Base-by-base conservation (phyloP, 1,284 basidiomycete species). In the Peniophora sp. region DNA sequence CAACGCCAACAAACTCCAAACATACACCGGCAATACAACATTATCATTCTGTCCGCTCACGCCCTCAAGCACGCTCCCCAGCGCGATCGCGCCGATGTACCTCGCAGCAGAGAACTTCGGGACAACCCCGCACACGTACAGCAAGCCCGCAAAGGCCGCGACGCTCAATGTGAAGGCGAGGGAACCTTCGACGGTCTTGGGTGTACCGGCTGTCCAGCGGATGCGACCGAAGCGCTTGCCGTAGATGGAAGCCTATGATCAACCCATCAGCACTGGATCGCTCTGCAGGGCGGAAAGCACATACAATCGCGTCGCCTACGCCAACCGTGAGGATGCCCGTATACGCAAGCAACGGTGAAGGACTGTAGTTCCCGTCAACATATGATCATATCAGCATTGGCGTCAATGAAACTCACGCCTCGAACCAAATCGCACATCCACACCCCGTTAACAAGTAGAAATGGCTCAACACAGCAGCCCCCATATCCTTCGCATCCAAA, bases 401-500 rank as follows among this genome's bases (percentile, higher is more conserved):
- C 27, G 22, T 25, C 47, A 45, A 36, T 50, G 52, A 47, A 53
- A 77, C 87, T 63, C 61, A 89, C 84, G 90, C 90, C 71, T 99
- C 97, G 50, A 99, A 77, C 97, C 97, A 99, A 22, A 99, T 65
- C 19, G 90, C 87, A 3, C 86, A 85, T 2, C 96, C 94, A 68
- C 95, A 98, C 0, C 97, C 97, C 0, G 92, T 93, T 50, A 99
- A 71, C 45, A 99, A 73, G 71, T 98, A 99, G 63, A 99, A 98
- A 68, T 99, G 97, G 62, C 91, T 94, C 55, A 99, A 68, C 59
- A 99, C 97, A 11, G 95, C 97, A 9, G 96, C 97, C 3, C 97
- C 97, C 46, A 85, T 81, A 67, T 99, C 97, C 71, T 95, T 94
- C 59, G 88, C 77, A 66, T 99, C 97, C 63, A 98, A 73, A 63